Base-by-base conservation (phyloP, 179 eudicot genomes). In the Corrigiola litoralis region DNA sequence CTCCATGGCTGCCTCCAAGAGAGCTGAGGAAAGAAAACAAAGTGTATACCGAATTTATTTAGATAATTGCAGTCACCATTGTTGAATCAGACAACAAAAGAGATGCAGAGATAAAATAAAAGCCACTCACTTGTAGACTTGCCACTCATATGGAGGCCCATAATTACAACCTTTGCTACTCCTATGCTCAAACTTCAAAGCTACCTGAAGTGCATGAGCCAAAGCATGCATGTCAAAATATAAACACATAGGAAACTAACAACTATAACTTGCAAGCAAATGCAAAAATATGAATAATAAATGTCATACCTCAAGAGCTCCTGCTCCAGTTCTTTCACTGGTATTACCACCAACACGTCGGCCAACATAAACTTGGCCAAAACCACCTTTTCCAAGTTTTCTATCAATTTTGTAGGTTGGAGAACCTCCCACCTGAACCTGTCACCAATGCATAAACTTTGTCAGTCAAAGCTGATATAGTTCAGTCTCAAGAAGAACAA, bases 61-160 rank as follows among this genome's bases (percentile, higher is more conserved):
- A n/a, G n/a, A n/a, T n/a, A n/a, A n/a, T n/a, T n/a, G n/a, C n/a
- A n/a, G n/a, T n/a, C n/a, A n/a, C n/a, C n/a, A n/a, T n/a, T n/a
- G n/a, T n/a, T n/a, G n/a, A n/a, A n/a, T n/a, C n/a, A n/a, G n/a
- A n/a, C n/a, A n/a, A 32, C 31, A 34, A 17, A 29, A n/a, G 29
- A 55, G 21, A 3, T n/a, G 52, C 40, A 38, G 32, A 24, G 51
- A 14, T 67, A 60, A 50, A n/a, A n/a, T n/a, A 29, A 11, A 41
- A 58, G 7, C 40, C 27, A 65, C 97, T 70, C 73, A 91, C 97
- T 65, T 78, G 80, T 91, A 91, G 48, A 88, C 96, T 66, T 91
- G 94, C 97, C 97, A 91, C 68, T 91, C 97, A 64, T 91, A 78
- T 33, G 96, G 97, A 33, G 96, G 96, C 40, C 95, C 97, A 77